Conservation (phyloP, 495 filamentous ascomycete species). For the Poronia punctata region DNA sequence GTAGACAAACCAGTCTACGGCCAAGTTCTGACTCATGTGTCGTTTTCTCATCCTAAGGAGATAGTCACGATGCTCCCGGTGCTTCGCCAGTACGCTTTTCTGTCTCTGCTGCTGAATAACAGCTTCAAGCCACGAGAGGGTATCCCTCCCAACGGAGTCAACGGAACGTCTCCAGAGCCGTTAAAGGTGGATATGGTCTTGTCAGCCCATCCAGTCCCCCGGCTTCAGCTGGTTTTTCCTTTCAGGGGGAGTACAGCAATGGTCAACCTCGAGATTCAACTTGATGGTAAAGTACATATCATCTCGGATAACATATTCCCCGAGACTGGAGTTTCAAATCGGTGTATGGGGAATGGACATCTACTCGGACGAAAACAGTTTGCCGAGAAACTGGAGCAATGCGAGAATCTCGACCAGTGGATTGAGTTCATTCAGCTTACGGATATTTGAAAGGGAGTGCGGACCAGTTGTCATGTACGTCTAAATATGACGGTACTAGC, state of each 20-base stretch:
- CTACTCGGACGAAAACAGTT: conserved; percentile 6
- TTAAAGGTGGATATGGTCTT: conserved; percentile 44
- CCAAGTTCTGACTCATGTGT: conserved; percentile 59
- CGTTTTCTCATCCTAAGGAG: conserved; percentile 83
- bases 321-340: conserved; percentile 8
- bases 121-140: conserved; percentile 39
- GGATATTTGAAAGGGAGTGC: too few species aligned
- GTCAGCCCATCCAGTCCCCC: conserved; percentile 37
- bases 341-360: conserved; percentile 5
- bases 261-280: conserved; percentile 52
- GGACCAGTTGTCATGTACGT: too few species aligned
- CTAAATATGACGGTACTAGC: too few species aligned
- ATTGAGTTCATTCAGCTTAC: conserved; percentile 18
- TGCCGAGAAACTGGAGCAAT: conserved; percentile 17
- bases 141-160: conserved; percentile 7
- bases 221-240: conserved; percentile 45
- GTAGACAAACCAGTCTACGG: conserved; percentile 65
- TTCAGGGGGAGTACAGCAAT: conserved; percentile 33
- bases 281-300: conserved; percentile 52
- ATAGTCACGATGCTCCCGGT: conserved; percentile 68
- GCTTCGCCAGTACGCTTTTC: conserved; percentile 67
- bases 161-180: background rate
- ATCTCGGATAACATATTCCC: conserved; percentile 35
- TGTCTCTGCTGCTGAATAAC: conserved; percentile 56
- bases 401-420: conserved; percentile 23